These are phyloP conservation scores for Hemileia vastatrix DNA, from an alignment of 1,284 basidiomycete genomes.

Conservation along the genomic window DNA sequence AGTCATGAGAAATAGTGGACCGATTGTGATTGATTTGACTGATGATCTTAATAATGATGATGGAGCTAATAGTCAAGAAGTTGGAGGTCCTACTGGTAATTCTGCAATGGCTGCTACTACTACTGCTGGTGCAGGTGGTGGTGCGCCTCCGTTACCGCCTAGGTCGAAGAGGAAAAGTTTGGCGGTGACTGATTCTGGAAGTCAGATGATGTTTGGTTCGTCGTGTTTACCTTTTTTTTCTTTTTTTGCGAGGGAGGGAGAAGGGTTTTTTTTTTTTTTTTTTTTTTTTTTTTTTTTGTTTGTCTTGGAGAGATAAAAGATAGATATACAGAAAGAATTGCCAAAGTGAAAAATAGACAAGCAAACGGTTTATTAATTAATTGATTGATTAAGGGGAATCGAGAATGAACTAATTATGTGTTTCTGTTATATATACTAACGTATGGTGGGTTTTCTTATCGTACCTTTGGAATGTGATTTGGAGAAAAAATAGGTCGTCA, in stretches of 20 bases:
- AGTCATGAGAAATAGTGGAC: background rate
- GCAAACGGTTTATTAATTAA: no score
- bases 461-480: no score
- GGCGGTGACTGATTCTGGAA: slow-evolving; percentile 53
- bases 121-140: no score
- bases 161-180: slow-evolving; percentile 6
- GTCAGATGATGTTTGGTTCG: slow-evolving; percentile 73
- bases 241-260: background rate
- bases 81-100: no score
- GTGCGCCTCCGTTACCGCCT: slow-evolving; percentile 19
- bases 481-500: slow-evolving; percentile 76
- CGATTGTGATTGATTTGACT: slow-evolving; percentile 15
- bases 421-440: background rate
- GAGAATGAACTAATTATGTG: background rate
- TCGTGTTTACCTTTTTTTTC: slow-evolving; percentile 7
- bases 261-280: slow-evolving; percentile 4
- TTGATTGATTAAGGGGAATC: no score
- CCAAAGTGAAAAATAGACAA: no score
- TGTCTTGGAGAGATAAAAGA: no score
- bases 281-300: background rate
- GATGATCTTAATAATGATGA: slow-evolving; percentile 3
- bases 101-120: no score
- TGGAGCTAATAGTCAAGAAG: no score
- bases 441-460: background rate
- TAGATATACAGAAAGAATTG: no score